Evolutionary conservation across 2,329 filamentous ascomycete genomes (phyloP), one percentile per base, ranked within the genome.

Genomic region (Fusarium marasasianum): DNA sequence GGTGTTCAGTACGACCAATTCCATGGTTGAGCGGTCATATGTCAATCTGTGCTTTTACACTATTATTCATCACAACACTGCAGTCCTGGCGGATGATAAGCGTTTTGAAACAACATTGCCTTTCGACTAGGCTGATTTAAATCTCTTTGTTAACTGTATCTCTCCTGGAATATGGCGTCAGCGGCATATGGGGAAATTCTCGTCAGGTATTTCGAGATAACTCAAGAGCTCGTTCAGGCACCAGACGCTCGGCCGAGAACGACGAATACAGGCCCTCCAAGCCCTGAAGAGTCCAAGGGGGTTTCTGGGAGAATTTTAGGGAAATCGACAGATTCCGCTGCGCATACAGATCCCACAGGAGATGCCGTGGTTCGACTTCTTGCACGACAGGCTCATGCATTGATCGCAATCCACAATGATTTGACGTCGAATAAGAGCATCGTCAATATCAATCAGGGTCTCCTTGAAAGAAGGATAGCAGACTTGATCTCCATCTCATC

Each of bases 401-500:
- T 82, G 35, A 45, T 78, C 43, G 69, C 58, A 13, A 60, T 81
- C 5, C 77, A 80, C 55, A 51, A 78, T 18, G 56, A 61, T 20
- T 20, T 77, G 11, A 26, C 48, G 22, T 24, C 38, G 4, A 17
- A 41, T 35, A 29, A 24, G 17, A 12, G 13, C 8, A 5, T 38
- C 24, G 29, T 37, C 38, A 44, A 18, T 5, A 62, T 74, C 38
- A 55, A 78, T 35, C 61, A 72, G 37, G 50, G 62, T 1, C 79
- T 86, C 2, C 66, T 86, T 6, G 68, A 77, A 43, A 83, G 79
- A 64, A 83, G 90, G 53, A 80, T 90, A n/a, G 82, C 88, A 41
- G 88, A 92, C 64, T 81, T 92, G 22, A 81, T 90, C 10, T 84
- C 85, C 13, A 82, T 93, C 20, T 89, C 92, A 0, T 90, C 91